phyloP scores from a whole-genome alignment of 2,329 filamentous ascomycete genomes.

The Huntiella savannae region DNA sequence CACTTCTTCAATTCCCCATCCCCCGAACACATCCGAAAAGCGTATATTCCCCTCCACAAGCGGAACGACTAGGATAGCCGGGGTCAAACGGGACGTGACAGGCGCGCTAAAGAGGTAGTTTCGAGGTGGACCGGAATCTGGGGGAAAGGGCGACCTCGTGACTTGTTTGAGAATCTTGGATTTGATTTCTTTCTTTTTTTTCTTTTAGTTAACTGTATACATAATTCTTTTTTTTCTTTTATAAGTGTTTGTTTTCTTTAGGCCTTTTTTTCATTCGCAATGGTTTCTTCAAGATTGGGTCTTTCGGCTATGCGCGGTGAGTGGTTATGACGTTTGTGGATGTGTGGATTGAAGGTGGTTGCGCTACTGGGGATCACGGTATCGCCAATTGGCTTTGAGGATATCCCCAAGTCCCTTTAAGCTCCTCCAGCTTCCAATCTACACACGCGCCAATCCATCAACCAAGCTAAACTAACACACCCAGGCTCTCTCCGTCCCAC shows the following conservation, averaged over 20 bases:
- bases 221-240: background rate
- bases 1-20: too few relatives aligned
- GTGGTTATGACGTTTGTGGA: background rate
- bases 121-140: too few relatives aligned
- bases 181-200: slow-evolving; percentile 2
- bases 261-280: slow-evolving; percentile 17
- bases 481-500: slow-evolving; percentile 10
- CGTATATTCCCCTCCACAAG: too few relatives aligned
- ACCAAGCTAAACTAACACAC: background rate
- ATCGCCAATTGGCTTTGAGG: background rate
- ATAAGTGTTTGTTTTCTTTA: background rate
- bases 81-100: too few relatives aligned
- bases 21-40: too few relatives aligned
- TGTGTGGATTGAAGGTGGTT: background rate
- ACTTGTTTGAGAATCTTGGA: too few relatives aligned
- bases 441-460: background rate
- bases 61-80: too few relatives aligned
- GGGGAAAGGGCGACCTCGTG: too few relatives aligned
- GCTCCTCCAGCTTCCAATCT: background rate
- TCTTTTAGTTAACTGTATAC: background rate
- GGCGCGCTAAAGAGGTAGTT: too few relatives aligned
- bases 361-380: background rate
- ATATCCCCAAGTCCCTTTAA: background rate
- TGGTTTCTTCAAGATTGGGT: slow-evolving; percentile 40
- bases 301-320: slow-evolving; percentile 38